phyloP scores from a whole-genome alignment of 2,329 filamentous ascomycete genomes.

The Rutstroemia sp. region DNA sequence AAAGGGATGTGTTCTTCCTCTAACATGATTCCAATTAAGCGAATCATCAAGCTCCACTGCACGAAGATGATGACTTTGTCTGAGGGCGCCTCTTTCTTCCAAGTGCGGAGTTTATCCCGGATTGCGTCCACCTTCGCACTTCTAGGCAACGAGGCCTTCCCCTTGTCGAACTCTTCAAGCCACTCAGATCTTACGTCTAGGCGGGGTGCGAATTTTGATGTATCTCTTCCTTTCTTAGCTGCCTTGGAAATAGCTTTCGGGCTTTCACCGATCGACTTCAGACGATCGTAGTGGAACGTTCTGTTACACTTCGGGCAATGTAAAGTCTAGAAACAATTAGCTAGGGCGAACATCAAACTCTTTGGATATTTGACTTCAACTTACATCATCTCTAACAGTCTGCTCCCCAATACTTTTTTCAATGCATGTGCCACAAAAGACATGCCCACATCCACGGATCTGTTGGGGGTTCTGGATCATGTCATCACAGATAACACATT shows the following conservation, averaged over 20 bases:
- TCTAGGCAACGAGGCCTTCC: background rate
- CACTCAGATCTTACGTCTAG: background rate
- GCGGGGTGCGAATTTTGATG: background rate
- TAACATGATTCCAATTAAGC: conserved; percentile 1
- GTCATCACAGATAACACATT: background rate
- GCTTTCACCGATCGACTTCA: background rate
- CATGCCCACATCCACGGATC: background rate
- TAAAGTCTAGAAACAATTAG: background rate
- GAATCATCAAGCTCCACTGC: conserved; percentile 1
- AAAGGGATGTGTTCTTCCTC: background rate
- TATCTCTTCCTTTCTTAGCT: background rate
- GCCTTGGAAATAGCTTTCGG: background rate
- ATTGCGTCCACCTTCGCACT: background rate
- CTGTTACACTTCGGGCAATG: background rate
- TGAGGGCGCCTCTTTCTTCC: background rate
- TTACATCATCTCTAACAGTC: background rate
- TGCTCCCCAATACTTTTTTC: background rate
- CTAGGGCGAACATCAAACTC: no score
- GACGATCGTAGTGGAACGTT: background rate
- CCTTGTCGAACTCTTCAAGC: background rate
- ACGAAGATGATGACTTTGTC: conserved; percentile 1
- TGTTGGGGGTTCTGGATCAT: background rate
- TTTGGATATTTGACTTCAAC: background rate
- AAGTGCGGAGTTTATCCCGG: background rate
- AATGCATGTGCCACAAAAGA: background rate